phyloP scores from a whole-genome alignment of 1,139 yeast genomes.

The Geotrichum aggregatum region DNA sequence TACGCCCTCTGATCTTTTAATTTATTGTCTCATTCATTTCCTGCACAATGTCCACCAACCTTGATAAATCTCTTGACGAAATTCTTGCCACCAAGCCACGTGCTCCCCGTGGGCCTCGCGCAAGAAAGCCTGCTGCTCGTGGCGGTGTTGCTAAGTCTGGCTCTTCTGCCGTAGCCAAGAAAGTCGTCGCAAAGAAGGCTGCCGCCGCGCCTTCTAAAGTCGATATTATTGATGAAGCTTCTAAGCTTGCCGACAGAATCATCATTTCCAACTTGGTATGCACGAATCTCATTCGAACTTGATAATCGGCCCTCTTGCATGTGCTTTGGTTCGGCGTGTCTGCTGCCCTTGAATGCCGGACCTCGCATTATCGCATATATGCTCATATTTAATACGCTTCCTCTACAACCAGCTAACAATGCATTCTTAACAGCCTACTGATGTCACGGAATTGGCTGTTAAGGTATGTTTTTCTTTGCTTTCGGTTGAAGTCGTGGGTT shows the following conservation, averaged over 20 bases:
- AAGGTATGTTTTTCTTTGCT: slow-evolving; percentile 33
- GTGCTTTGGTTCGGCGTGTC: slow-evolving; percentile 3
- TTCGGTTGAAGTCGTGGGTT: slow-evolving; percentile 18
- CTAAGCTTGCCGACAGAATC: slow-evolving; percentile 34
- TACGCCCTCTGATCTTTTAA: background rate
- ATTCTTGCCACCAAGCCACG: slow-evolving; percentile 69
- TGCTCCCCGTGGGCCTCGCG: slow-evolving; percentile 29
- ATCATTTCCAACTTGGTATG: slow-evolving; percentile 40
- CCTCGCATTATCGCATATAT: background rate
- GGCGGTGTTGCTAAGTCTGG: slow-evolving; percentile 36
- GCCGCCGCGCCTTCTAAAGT: slow-evolving; percentile 26
- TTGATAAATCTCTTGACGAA: slow-evolving; percentile 94
- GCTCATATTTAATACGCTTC: no score
- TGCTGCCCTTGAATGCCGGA: background rate
- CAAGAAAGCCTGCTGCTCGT: slow-evolving; percentile 22
- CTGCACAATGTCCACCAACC: slow-evolving; percentile 55
- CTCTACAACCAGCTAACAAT: slow-evolving; percentile 24
- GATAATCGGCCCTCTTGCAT: background rate
- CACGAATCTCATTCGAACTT: slow-evolving; percentile 16
- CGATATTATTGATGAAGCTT: slow-evolving; percentile 29
- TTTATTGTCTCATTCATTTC: slow-evolving; percentile 24
- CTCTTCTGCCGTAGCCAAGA: slow-evolving; percentile 33
- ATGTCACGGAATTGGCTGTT: slow-evolving; percentile 37
- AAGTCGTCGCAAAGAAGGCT: slow-evolving; percentile 20
- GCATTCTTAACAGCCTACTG: slow-evolving; percentile 33